phyloP scores from a whole-genome alignment of 495 filamentous ascomycete species.

The Penicillium cinerascens region DNA sequence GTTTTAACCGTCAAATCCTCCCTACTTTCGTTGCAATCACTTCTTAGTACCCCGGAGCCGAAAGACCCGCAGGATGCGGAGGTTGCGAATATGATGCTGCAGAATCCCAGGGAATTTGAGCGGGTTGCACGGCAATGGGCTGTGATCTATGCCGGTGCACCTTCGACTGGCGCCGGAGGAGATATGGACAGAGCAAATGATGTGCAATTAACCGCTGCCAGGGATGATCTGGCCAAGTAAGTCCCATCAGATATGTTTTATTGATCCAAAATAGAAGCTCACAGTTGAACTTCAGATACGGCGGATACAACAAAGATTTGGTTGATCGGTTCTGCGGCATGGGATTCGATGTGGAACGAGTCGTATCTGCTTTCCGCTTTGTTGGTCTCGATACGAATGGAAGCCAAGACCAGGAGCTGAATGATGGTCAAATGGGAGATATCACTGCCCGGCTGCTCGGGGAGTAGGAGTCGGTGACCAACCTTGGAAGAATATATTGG shows the following conservation, averaged over 20 bases:
- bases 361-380: slow-evolving; percentile 79
- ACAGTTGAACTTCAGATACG: slow-evolving; percentile 55
- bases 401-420: slow-evolving; percentile 54
- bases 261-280: background rate
- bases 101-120: slow-evolving; percentile 72
- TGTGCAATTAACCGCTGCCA: slow-evolving; percentile 15
- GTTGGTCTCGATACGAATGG: slow-evolving; percentile 75
- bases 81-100: slow-evolving; percentile 86
- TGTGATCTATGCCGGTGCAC: slow-evolving; percentile 75
- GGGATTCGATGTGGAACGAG: slow-evolving; percentile 88
- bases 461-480: background rate
- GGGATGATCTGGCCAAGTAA: slow-evolving; percentile 44
- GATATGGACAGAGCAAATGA: slow-evolving; percentile 41
- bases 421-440: slow-evolving; percentile 69
- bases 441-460: slow-evolving; percentile 78
- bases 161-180: slow-evolving; percentile 49
- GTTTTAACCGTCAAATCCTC: slow-evolving; percentile 95
- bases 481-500: too few relatives aligned
- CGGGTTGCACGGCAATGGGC: slow-evolving; percentile 89
- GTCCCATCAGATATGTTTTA: background rate
- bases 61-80: slow-evolving; percentile 97
- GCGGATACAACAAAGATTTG: slow-evolving; percentile 82
- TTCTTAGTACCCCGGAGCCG: slow-evolving; percentile 90
- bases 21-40: slow-evolving; percentile 84
- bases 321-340: slow-evolving; percentile 88